Evolutionary conservation across 306 rosid species (phyloP).

Genomic region (Casuarina cunninghamiana): DNA sequence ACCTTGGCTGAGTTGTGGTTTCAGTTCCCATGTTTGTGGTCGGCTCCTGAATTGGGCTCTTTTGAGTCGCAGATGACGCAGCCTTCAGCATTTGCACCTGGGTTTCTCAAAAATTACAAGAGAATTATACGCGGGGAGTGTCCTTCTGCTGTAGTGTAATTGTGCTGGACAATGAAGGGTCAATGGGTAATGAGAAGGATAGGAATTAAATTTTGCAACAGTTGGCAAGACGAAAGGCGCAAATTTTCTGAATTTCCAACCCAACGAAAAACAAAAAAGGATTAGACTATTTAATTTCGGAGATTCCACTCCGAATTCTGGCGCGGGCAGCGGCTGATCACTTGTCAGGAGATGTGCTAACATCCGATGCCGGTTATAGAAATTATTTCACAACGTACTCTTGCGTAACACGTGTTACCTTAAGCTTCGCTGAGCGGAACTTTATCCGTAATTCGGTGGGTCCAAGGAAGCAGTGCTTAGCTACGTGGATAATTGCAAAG

Average conservation of each 20-base stretch:
- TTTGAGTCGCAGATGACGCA: background rate
- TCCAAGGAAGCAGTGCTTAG: too few species aligned
- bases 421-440: too few species aligned
- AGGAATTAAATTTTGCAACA: background rate
- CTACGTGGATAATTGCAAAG: too few species aligned
- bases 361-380: too few species aligned
- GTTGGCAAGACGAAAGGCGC: background rate
- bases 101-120: background rate
- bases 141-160: background rate
- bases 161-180: background rate
- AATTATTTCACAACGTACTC: too few species aligned
- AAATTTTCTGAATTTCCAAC: background rate
- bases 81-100: background rate
- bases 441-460: too few species aligned
- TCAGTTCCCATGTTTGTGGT: background rate
- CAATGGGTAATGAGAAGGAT: too few species aligned
- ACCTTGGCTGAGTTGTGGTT: constrained; percentile 1
- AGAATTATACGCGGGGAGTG: background rate
- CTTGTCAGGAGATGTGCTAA: too few species aligned
- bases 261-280: background rate
- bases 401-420: too few species aligned
- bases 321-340: too few species aligned
- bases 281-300: background rate
- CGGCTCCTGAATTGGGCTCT: background rate
- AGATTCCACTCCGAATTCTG: background rate